Evolutionary conservation across 768 basidiomycete species (phyloP).

Genomic region (Pluteus cervinus): DNA sequence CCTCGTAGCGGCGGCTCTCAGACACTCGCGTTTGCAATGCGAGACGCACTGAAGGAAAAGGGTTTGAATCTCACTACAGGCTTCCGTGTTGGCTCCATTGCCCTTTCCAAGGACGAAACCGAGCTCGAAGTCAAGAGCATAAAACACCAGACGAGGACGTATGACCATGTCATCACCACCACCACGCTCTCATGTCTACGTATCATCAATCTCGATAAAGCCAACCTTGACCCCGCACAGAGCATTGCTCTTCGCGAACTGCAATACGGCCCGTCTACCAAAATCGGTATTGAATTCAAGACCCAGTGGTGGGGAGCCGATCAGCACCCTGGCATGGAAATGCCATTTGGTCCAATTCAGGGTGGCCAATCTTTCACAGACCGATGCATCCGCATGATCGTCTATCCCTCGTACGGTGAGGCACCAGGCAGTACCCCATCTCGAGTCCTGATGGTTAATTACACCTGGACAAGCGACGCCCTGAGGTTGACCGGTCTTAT

Average conservation of each 20-base stretch:
- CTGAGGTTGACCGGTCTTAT: conserved; percentile 29
- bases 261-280: conserved; percentile 26
- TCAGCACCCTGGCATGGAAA: too few species aligned
- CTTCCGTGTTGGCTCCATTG: conserved; percentile 7
- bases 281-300: conserved; percentile 30
- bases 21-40: conserved; percentile 11
- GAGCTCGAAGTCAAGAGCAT: not conserved
- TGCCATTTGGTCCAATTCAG: too few species aligned
- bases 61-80: conserved; percentile 8
- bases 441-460: conserved; percentile 32
- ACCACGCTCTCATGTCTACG: conserved; percentile 24
- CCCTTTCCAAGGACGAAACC: conserved; percentile 6
- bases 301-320: conserved; percentile 28
- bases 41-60: conserved; percentile 6
- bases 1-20: conserved; percentile 12
- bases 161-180: conserved; percentile 25
- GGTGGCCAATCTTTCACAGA: conserved; percentile 40
- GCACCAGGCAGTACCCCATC: conserved; percentile 15
- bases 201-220: conserved; percentile 17
- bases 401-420: conserved; percentile 38
- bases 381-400: conserved; percentile 30
- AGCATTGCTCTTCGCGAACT: conserved; percentile 24
- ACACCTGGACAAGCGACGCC: conserved; percentile 34
- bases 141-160: conserved; percentile 1
- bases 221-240: conserved; percentile 21